These are phyloP conservation scores for Naegleria gruberi DNA, from an alignment of 208 protist species.

Conservation along the genomic window DNA sequence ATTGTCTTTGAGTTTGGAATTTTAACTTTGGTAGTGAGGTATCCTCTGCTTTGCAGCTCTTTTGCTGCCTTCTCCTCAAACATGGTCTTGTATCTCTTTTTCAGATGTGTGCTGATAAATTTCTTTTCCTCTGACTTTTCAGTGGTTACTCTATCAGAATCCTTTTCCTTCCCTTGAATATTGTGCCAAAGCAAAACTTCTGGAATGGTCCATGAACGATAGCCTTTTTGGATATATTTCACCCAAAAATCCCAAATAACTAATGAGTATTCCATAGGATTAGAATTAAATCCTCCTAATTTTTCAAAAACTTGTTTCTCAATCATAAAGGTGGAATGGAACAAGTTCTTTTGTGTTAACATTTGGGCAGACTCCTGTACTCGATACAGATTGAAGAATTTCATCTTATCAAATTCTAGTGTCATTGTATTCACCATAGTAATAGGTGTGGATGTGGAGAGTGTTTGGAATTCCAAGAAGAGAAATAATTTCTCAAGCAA, in stretches of 20 bases:
- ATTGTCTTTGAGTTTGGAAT: not conserved
- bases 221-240: not conserved
- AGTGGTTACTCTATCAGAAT: not conserved
- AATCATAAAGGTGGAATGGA: not conserved
- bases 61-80: not conserved
- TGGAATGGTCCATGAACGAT: not conserved
- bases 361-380: not conserved
- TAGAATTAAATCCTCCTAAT: not conserved
- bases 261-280: not conserved
- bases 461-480: not conserved
- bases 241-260: slow-evolving; percentile 3
- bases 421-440: not conserved
- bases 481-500: not conserved
- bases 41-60: not conserved
- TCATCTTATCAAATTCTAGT: not conserved
- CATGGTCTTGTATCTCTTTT: not conserved
- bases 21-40: not conserved
- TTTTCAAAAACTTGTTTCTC: not conserved
- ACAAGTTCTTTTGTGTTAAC: not conserved
- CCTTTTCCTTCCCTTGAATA: not conserved
- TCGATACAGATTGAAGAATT: not conserved
- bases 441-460: not conserved
- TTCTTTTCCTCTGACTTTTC: not conserved
- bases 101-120: not conserved
- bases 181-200: slow-evolving; percentile 3